A percentile compares a stretch with the other conserved stretches of the same genome.
These are phyloP conservation scores for Penicillium diatomitis DNA, from an alignment of 495 filamentous ascomycete genomes.

Conservation along the genomic window DNA sequence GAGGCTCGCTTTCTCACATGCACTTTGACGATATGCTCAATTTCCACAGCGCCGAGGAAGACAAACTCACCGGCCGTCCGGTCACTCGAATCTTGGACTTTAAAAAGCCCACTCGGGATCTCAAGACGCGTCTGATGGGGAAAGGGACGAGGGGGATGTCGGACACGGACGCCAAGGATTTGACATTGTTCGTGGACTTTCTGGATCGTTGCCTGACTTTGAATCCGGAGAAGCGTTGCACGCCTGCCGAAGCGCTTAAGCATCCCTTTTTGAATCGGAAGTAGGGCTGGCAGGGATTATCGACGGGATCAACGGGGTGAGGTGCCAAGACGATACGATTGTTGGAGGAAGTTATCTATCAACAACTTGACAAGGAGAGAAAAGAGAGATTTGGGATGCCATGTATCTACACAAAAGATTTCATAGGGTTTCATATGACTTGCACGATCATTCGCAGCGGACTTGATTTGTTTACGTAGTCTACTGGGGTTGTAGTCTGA, in stretches of 20 bases:
- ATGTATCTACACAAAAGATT: too few species aligned
- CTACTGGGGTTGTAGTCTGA: too few species aligned
- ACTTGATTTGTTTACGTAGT: too few species aligned
- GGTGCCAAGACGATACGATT: too few species aligned
- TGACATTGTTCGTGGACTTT: slow-evolving; percentile 74
- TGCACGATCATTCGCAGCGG: too few species aligned
- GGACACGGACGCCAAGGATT: slow-evolving; percentile 67
- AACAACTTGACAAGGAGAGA: too few species aligned
- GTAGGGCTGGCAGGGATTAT: neutral
- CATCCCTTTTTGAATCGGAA: slow-evolving; percentile 65
- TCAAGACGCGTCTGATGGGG: slow-evolving; percentile 65
- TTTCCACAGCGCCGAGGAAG: slow-evolving; percentile 78
- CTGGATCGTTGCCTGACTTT: slow-evolving; percentile 78
- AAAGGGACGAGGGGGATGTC: slow-evolving; percentile 61
- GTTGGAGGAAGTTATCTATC: too few species aligned
- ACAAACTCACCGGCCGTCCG: slow-evolving; percentile 76
- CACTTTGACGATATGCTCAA: slow-evolving; percentile 86
- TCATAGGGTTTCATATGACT: too few species aligned
- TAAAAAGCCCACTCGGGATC: slow-evolving; percentile 72
- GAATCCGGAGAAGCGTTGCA: slow-evolving; percentile 89
- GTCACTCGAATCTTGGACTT: slow-evolving; percentile 60
- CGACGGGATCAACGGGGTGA: too few species aligned
- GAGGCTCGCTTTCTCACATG: slow-evolving; percentile 57
- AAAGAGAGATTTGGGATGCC: too few species aligned
- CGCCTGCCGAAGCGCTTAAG: slow-evolving; percentile 74